Evolutionary conservation across 2,329 filamentous ascomycete genomes (phyloP), one percentile per base, ranked within the genome.

Genomic region (Chaetoscypha palmicola): DNA sequence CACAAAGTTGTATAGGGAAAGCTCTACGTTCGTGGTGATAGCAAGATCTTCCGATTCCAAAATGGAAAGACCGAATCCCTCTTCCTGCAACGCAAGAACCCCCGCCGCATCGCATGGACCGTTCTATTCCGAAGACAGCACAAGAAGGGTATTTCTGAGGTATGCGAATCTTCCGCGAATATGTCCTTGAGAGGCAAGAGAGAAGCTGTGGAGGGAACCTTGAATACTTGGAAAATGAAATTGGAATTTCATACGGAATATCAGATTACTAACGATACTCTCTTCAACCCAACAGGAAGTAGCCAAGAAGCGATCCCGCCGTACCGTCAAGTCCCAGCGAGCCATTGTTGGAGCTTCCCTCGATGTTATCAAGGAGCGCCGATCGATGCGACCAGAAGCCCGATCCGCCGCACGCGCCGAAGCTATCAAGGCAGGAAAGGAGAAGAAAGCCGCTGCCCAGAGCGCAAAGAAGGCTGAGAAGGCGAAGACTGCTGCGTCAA

Each of bases 61-160:
- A 96, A 94, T 76, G 89, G 92, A 79, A 98, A 98, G 79, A 91
- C 88, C 74, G 92, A 98, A 78, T 95, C 89, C 61, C 87, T 98
- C 62, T 98, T 98, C 83, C 87, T 97, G 64, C 92, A 98, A 82
- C 91, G 92, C 81, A 98, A 98, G 88, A 98, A 98, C 83, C 92
- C 92, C 70, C 91, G 92, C 73, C 89, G 91, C 71, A 97, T 98
- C 73, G 83, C 91, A 62, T 98, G 92, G 92, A 98, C 92, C 61
- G 83, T 90, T 65, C 86, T 98, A 58, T 98, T 87, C 87, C 84
- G 92, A 72, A 86, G 91, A 74, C 87, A 94, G 77, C 91, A 96
- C 85, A 92, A 90, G 81, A 98, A 98, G 89, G 92, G 92, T 84
- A 94, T 97, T 76, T 94, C 91, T 80, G 92, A 98, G 90, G 92